These are phyloP conservation scores for Arxiozyma slooffiae DNA, from an alignment of 1,139 yeast genomes.

Conservation along the genomic window DNA sequence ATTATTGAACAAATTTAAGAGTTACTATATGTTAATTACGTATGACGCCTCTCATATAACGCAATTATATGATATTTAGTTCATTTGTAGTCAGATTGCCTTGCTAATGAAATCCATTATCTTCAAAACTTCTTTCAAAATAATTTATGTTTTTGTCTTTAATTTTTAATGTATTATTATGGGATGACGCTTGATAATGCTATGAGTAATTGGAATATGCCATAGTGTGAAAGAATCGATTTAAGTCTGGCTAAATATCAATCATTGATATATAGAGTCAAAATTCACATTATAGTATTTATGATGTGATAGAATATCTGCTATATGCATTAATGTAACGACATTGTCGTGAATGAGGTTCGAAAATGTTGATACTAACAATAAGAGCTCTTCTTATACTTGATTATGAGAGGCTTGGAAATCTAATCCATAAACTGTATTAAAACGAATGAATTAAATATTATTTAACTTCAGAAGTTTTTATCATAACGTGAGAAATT, in stretches of 20 bases:
- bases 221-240: background rate
- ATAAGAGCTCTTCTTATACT: background rate
- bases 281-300: background rate
- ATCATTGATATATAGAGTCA: background rate
- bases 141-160: background rate
- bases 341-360: background rate
- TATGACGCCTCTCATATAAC: background rate
- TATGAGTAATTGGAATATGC: background rate
- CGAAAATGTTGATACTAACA: background rate
- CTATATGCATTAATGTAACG: background rate
- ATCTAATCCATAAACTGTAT: background rate
- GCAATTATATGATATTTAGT: background rate
- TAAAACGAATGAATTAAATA: background rate
- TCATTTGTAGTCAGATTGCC: conserved; percentile 1
- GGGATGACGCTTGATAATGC: background rate
- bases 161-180: background rate
- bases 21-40: background rate
- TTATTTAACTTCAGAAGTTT: background rate
- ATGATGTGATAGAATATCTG: background rate
- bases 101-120: background rate
- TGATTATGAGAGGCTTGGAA: background rate
- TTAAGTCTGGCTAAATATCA: background rate
- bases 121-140: background rate
- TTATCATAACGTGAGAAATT: background rate
- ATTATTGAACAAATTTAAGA: background rate